These are phyloP conservation scores for Vitis cinerea DNA, from an alignment of 164 flowering plant genomes.

Conservation along the genomic window DNA sequence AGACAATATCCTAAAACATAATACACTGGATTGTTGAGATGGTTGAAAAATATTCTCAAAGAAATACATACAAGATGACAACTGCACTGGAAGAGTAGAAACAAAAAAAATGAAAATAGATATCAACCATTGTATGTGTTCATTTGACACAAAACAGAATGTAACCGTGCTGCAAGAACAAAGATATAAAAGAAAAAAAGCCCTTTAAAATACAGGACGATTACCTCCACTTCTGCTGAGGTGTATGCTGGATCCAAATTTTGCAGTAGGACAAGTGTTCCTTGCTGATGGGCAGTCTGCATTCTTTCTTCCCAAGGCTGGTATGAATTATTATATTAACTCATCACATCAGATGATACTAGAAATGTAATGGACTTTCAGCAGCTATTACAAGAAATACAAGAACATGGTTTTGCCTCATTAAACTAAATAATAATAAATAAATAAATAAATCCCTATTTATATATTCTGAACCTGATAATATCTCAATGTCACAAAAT, in stretches of 20 bases:
- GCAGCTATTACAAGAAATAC: not conserved
- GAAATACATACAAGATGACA: not conserved
- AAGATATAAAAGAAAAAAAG: not conserved
- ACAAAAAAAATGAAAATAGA: no score
- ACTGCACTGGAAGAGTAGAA: not conserved
- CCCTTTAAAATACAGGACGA: not conserved
- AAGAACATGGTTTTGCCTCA: no score
- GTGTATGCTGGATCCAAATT: conserved; percentile 77
- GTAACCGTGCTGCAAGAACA: not conserved
- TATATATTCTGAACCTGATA: no score
- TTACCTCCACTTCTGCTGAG: conserved; percentile 78
- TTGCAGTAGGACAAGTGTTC: conserved; percentile 60
- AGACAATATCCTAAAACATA: conserved; percentile 62
- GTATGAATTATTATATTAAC: not conserved
- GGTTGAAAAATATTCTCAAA: not conserved
- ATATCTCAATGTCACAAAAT: no score
- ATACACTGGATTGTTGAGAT: not conserved
- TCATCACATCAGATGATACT: not conserved
- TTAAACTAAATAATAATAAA: no score
- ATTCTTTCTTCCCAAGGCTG: conserved; percentile 87
- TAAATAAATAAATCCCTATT: no score
- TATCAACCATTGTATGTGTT: no score
- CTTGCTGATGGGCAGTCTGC: conserved; percentile 49
- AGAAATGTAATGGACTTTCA: not conserved
- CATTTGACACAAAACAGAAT: not conserved